Base-by-base conservation (phyloP, 2,329 filamentous ascomycete genomes). In the Trichoderma gracile region DNA sequence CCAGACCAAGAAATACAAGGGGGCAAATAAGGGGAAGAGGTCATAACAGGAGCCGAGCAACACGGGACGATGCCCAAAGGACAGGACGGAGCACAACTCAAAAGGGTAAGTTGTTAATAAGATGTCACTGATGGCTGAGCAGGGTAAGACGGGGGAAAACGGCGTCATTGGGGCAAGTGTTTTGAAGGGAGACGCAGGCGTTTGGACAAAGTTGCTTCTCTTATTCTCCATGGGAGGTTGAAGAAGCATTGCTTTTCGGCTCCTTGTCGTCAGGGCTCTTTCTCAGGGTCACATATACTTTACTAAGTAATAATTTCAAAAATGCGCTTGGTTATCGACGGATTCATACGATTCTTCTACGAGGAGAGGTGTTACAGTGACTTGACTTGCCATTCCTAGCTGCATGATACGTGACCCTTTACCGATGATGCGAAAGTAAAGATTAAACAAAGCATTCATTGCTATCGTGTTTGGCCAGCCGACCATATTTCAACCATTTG, bases 101-200 rank as follows among this genome's bases (percentile, higher is more conserved):
- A 38, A 38, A 38, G 12, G 10, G 10, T 25, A 38, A 38, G 23
- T 23, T 10, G 25, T 15, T 62, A 49, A 25, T 42, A 49, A 14
- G 10, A 46, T 19, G 25, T 33, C 27, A 17, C 21, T 15, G 40
- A 38, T 15, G 38, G 45, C 27, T 58, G n/a, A 10, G 33, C 53
- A 38, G 46, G 50, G 40, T 45, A 42, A 38, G 49, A 30, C 27
- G 21, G 33, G 42, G 47, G 9, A 49, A 49, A 45, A 25, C 25
- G 56, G 56, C 50, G 63, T 61, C 63, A 30, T 38, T 33, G 56
- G 52, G 43, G 54, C 19, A 49, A 21, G 19, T 30, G 38, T 9
- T 54, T 60, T 45, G 58, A 43, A 40, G 25, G 23, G 38, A 53
- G 53, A 49, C 25, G 46, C n/a, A 64, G 63, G 63, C 63, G 63